Evolutionary conservation across 768 basidiomycete genomes (phyloP), one percentile per base, ranked within the genome.

Genomic region (Tricholoma saponaceum): DNA sequence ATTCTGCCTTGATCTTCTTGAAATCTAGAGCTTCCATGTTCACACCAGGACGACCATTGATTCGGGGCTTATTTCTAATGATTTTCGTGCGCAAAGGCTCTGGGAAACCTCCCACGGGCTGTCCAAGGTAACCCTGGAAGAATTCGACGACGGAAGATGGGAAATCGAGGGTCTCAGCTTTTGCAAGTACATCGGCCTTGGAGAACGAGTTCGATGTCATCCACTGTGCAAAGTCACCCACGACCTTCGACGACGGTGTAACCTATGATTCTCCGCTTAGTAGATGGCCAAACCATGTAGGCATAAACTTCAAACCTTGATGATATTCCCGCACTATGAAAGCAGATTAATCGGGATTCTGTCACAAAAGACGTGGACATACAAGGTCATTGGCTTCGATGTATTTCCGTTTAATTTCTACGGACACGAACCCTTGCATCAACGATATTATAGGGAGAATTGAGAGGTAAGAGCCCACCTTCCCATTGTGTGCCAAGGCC

Each of bases 151-250:
- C 92, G 32, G 91, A 95, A 10, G 92, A 95, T 8, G 97, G 97
- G 87, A 99, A 98, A 74, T 99, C 97, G 58, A 99, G 86, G 57
- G 84, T 83, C 43, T 91, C 90, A 43, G 96, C 97, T 52, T 88
- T 85, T 8, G 85, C 82, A 56, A 95, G 69, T 28, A 99, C 95
- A 57, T 98, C 89, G 64, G 87, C 75, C 74, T 94, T 93, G 54
- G 86, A 82, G 58, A 98, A 79, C 60, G 86, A 85, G 79, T 98
- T 98, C 63, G 92, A 91, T 33, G 94, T 95, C 94, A 98, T 95
- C 89, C 90, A 97, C 74, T 99, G 97, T 16, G 97, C 97, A 74
- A 99, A 97, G 78, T 99, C 97, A 23, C 97, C 97, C 51, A 98
- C 95, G 50, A 96, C 93, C 78, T 98, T 99, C 43, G 97, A 98